These are phyloP conservation scores for Suhomyces xylopsoci DNA, from an alignment of 805 yeast species.

Conservation along the genomic window DNA sequence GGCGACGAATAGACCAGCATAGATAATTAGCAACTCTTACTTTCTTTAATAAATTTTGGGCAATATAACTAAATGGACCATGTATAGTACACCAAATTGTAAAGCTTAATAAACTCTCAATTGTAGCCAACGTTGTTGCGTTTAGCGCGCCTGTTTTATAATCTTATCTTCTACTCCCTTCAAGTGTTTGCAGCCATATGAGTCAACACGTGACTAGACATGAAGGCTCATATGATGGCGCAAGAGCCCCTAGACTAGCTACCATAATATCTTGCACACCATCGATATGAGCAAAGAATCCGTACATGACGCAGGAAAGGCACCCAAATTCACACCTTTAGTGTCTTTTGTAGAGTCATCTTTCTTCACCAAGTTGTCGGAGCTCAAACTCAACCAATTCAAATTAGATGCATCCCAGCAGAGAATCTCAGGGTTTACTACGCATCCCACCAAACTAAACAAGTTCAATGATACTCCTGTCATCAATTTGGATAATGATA, in stretches of 20 bases:
- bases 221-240: not conserved
- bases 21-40: not conserved
- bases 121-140: not conserved
- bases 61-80: not conserved
- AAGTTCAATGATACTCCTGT: slow-evolving; percentile 36
- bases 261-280: not conserved
- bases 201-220: not conserved
- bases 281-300: not conserved
- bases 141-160: not conserved
- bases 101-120: too few species aligned
- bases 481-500: slow-evolving; percentile 31
- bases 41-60: not conserved
- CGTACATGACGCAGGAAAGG: not conserved
- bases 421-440: slow-evolving; percentile 43
- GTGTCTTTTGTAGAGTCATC: slow-evolving; percentile 82
- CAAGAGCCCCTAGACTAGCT: not conserved
- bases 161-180: not conserved
- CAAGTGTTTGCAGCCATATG: not conserved
- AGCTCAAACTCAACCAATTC: slow-evolving; percentile 67
- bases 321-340: slow-evolving; percentile 44
- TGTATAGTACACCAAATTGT: too few species aligned
- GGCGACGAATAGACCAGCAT: slow-evolving; percentile 4
- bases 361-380: slow-evolving; percentile 74
- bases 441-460: slow-evolving; percentile 31
- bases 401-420: slow-evolving; percentile 55